Conservation (phyloP, 2,329 filamentous ascomycete species). For the Diaporthe capsici region DNA sequence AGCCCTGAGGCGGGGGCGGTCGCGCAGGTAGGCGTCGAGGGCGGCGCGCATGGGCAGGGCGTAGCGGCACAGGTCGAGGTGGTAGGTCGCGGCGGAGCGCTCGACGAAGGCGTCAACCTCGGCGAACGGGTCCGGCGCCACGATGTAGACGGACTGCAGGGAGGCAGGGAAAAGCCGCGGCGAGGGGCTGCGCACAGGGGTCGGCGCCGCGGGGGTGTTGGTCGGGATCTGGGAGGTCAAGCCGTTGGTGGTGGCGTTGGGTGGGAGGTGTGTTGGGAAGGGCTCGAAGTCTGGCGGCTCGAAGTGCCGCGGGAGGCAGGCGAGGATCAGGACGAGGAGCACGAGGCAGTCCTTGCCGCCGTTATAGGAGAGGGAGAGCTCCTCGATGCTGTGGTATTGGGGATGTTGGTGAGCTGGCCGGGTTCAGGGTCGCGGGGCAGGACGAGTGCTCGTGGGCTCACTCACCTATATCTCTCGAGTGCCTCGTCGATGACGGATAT, state of each 20-base stretch:
- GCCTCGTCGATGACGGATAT: slow-evolving; percentile 82
- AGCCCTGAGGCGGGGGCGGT: slow-evolving; percentile 76
- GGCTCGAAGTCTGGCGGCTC: slow-evolving; percentile 43
- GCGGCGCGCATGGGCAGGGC: slow-evolving; percentile 84
- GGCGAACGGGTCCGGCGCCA: slow-evolving; percentile 85
- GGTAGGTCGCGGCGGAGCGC: slow-evolving; percentile 75
- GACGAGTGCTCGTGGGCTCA: slow-evolving; percentile 36
- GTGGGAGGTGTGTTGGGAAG: slow-evolving; percentile 48
- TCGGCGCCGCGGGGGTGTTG: slow-evolving; percentile 39
- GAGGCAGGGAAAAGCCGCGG: slow-evolving; percentile 54
- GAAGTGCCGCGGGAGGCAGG: slow-evolving; percentile 63
- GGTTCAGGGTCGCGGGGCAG: neutral
- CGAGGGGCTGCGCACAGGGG: slow-evolving; percentile 38
- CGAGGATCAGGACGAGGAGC: slow-evolving; percentile 88
- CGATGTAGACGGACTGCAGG: slow-evolving; percentile 90
- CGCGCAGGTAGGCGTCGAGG: slow-evolving; percentile 81
- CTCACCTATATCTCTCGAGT: slow-evolving; percentile 80
- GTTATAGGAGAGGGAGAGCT: slow-evolving; percentile 94
- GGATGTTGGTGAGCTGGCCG: neutral
- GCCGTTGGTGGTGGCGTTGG: slow-evolving; percentile 8
- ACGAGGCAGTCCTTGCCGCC: slow-evolving; percentile 98
- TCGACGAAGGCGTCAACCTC: slow-evolving; percentile 90
- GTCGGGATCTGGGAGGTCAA: slow-evolving; percentile 35
- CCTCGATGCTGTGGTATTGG: slow-evolving; percentile 69
- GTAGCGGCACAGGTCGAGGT: slow-evolving; percentile 82